Conservation (phyloP, 345 rosid genomes). For the Bruguiera parviflora region DNA sequence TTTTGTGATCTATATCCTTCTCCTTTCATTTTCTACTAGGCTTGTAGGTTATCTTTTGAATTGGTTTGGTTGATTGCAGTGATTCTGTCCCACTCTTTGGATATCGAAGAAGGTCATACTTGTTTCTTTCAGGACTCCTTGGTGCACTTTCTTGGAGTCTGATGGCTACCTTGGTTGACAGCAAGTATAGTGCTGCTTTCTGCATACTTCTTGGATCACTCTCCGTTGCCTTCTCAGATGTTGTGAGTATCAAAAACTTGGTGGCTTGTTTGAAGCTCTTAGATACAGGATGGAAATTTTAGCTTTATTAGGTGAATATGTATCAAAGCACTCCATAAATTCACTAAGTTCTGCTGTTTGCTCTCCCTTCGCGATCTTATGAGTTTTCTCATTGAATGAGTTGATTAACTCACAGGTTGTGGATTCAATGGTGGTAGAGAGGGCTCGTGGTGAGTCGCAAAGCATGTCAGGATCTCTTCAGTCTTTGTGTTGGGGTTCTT, state of each 20-base stretch:
- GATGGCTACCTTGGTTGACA: constrained; percentile 86
- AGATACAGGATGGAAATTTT: too few species aligned
- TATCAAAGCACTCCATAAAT: too few species aligned
- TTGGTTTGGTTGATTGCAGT: constrained; percentile 39
- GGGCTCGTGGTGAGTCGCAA: constrained; percentile 98
- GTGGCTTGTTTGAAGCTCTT: neutral
- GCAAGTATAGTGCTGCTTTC: constrained; percentile 78
- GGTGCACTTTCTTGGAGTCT: constrained; percentile 96
- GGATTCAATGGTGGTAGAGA: constrained; percentile 98
- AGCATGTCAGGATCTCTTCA: constrained; percentile 87
- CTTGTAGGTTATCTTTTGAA: constrained; percentile 7
- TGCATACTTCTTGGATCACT: constrained; percentile 91
- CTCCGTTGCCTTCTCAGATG: constrained; percentile 97
- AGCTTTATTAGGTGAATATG: too few species aligned
- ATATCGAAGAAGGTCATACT: constrained; percentile 91
- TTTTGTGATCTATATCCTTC: neutral
- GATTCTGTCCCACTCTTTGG: constrained; percentile 92
- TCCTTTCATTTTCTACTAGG: neutral
- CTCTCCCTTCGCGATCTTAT: neutral
- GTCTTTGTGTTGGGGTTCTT: constrained; percentile 97
- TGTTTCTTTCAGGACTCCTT: constrained; percentile 92
- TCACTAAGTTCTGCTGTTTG: too few species aligned
- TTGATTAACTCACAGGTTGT: constrained; percentile 57
- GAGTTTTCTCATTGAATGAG: constrained; percentile 1
- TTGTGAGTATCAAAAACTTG: constrained; percentile 45